These are phyloP conservation scores for Echria macrotheca DNA, from an alignment of 495 filamentous ascomycete genomes.

Conservation along the genomic window DNA sequence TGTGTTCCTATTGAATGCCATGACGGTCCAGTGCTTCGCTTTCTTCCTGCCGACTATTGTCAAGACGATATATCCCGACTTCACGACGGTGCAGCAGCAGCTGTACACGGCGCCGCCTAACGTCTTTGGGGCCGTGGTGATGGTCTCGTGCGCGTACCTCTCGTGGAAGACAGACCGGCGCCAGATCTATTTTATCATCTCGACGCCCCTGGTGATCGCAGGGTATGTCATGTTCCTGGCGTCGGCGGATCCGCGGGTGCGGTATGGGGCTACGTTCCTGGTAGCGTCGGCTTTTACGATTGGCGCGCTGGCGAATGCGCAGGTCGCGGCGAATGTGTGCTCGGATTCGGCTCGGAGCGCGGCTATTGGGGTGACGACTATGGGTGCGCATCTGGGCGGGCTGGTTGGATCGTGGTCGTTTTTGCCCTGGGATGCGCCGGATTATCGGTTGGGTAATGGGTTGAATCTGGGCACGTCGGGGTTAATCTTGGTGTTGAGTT, in stretches of 20 bases:
- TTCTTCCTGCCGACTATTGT: conserved; percentile 12
- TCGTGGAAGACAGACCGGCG: conserved; percentile 2
- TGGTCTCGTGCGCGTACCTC: neutral
- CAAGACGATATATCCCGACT: neutral
- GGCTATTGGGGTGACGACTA: conserved; percentile 58
- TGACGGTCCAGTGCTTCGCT: conserved; percentile 5
- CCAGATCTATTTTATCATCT: conserved; percentile 5
- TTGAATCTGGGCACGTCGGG: conserved; percentile 54
- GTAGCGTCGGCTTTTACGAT: conserved; percentile 45
- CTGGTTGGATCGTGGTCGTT: conserved; percentile 63
- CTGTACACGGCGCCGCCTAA: conserved; percentile 6
- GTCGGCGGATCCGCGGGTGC: neutral
- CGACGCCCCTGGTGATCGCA: neutral
- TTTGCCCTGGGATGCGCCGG: conserved; percentile 51
- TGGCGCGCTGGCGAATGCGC: conserved; percentile 55
- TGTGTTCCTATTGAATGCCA: conserved; percentile 6
- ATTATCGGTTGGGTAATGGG: conserved; percentile 63
- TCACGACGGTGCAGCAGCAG: neutral
- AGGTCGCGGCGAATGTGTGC: conserved; percentile 57
- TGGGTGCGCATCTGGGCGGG: conserved; percentile 62
- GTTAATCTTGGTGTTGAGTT: conserved; percentile 41
- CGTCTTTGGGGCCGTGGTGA: neutral
- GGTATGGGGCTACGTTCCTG: conserved; percentile 4
- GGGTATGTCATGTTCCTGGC: conserved; percentile 7
- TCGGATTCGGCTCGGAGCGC: conserved; percentile 57